These are phyloP conservation scores for Zoysia japonica DNA, from an alignment of 176 grass and related monocot species.

Conservation along the genomic window DNA sequence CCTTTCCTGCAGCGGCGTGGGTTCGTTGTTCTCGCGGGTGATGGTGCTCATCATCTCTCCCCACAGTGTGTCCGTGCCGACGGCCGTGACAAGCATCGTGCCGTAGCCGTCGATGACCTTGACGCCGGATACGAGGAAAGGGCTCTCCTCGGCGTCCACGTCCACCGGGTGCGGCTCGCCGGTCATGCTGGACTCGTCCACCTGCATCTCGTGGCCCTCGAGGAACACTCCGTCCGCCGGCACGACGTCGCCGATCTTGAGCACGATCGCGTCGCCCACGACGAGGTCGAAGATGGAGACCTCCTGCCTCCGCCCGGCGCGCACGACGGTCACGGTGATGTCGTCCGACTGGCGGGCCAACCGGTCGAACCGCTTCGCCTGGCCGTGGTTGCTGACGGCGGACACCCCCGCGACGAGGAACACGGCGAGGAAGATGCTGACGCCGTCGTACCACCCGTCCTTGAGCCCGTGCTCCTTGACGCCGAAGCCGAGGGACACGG, in stretches of 20 bases:
- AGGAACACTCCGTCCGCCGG: slow-evolving; percentile 67
- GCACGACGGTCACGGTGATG: slow-evolving; percentile 44
- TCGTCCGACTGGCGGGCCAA: slow-evolving; percentile 44
- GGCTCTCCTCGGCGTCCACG: slow-evolving; percentile 39
- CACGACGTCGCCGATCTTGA: slow-evolving; percentile 65
- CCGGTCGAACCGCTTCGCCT: slow-evolving; percentile 53
- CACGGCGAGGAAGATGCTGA: slow-evolving; percentile 69
- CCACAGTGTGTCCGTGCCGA: slow-evolving; percentile 67
- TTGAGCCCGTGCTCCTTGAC: slow-evolving; percentile 66
- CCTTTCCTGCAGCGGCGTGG: slow-evolving; percentile 77
- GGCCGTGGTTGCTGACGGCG: slow-evolving; percentile 61
- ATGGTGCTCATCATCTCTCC: slow-evolving; percentile 88
- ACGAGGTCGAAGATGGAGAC: slow-evolving; percentile 62
- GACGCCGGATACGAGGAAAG: slow-evolving; percentile 73
- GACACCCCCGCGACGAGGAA: slow-evolving; percentile 61
- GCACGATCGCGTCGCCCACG: slow-evolving; percentile 61
- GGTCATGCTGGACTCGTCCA: slow-evolving; percentile 90
- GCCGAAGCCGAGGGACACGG: slow-evolving; percentile 64
- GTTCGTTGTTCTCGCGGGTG: slow-evolving; percentile 46
- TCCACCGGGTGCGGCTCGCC: slow-evolving; percentile 65
- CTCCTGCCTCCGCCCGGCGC: slow-evolving; percentile 40
- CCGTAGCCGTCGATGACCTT: slow-evolving; percentile 73
- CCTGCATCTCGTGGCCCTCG: slow-evolving; percentile 52
- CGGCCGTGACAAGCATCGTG: slow-evolving; percentile 68
- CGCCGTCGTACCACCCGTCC: slow-evolving; percentile 72